Base-by-base conservation (phyloP, 805 yeast genomes). In the Kodamaea kaohsiungensis region DNA sequence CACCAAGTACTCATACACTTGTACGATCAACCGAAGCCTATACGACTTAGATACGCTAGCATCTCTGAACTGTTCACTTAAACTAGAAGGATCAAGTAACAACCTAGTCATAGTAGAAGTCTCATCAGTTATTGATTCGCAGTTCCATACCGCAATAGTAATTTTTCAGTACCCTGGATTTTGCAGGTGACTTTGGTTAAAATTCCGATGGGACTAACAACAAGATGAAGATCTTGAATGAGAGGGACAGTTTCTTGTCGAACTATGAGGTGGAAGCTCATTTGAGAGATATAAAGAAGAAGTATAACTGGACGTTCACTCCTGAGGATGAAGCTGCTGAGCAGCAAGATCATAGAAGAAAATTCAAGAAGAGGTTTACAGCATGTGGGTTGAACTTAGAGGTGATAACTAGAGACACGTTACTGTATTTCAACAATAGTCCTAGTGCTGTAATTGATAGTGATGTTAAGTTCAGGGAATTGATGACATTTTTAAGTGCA, bases 201-300 rank as follows among this genome's bases (percentile, higher is more conserved):
- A 48, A n/a, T 19, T 45, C 17, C 35, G 48, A 45, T 40, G 42
- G 25, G 35, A 8, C 35, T 12, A 30, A 43, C 18, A 30, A 42
- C 52, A 40, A 9, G 43, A 59, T 59, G 61, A 56, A 83, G 75
- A 70, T 85, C 46, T 76, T 79, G 51, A 74, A 69, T 22, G 70
- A 76, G 42, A 69, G 91, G 54, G 87, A 84, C 46, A 78, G 80
- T 53, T 75, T 88, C 54, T 71, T 88, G 37, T 81, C 90, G 46
- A 85, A 88, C 65, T 81, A 70, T 57, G 95, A 88, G 67, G 91
- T 88, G 1, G 70, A 76, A 45, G 71, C 76, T 48, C 88, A 85
- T 56, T 66, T 88, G 40, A 66, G 70, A 10, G 81, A 70, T 10
- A 70, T 82, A 12, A 83, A 83, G 61, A 66, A 65, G 43, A 74